Conservation (phyloP, 805 yeast genomes). For the Saturnispora mendoncae region DNA sequence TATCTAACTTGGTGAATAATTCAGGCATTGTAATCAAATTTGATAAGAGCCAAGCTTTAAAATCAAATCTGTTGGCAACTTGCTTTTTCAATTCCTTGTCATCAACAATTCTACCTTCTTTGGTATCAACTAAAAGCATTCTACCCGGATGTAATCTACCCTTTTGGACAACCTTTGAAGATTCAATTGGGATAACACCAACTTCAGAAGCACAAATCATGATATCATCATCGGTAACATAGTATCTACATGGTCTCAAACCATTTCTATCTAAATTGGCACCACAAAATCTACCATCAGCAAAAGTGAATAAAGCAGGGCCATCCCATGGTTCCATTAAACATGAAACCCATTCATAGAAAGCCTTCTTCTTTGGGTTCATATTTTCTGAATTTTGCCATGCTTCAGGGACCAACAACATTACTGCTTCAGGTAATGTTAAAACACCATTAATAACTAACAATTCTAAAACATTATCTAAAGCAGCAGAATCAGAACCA, state of each 20-base stretch:
- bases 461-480: conserved; percentile 90
- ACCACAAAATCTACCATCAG: conserved; percentile 97
- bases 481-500: conserved; percentile 97
- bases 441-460: conserved; percentile 86
- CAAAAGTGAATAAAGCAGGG: conserved; percentile 92
- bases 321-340: conserved; percentile 99
- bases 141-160: conserved; percentile 96
- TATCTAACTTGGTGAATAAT: conserved; percentile 49
- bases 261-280: conserved; percentile 97
- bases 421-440: conserved; percentile 92
- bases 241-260: conserved; percentile 95
- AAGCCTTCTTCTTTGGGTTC: conserved; percentile 89
- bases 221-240: conserved; percentile 87
- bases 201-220: conserved; percentile 98
- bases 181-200: conserved; percentile 87
- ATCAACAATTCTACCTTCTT: conserved; percentile 87
- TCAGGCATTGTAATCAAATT: conserved; percentile 81
- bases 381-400: conserved; percentile 84
- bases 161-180: conserved; percentile 74
- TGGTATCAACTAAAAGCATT: conserved; percentile 90
- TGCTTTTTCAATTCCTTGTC: conserved; percentile 77
- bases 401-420: conserved; percentile 96
- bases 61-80: conserved; percentile 78
- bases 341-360: conserved; percentile 99
- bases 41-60: conserved; percentile 87